Evolutionary conservation across 805 yeast species (phyloP).

Genomic region (Cyberlindnera euphorbiiphila): DNA sequence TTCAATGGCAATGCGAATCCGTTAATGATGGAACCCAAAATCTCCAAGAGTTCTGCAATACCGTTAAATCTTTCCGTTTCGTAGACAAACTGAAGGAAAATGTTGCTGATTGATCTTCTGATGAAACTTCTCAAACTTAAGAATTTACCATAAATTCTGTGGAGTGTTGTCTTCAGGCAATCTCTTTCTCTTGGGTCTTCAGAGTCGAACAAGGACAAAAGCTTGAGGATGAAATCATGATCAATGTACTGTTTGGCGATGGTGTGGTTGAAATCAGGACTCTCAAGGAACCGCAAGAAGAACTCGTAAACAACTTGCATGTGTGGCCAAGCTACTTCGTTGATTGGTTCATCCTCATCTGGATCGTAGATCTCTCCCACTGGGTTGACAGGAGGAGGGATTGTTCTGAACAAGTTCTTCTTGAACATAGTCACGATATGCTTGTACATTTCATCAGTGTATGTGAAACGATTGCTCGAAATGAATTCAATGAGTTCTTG

Average conservation of each 20-base stretch:
- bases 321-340: slow-evolving; percentile 97
- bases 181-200: slow-evolving; percentile 98
- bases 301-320: slow-evolving; percentile 97
- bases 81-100: slow-evolving; percentile 87
- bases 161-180: slow-evolving; percentile 89
- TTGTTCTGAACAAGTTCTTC: slow-evolving; percentile 85
- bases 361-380: slow-evolving; percentile 96
- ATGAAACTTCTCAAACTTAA: slow-evolving; percentile 85
- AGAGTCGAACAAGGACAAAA: slow-evolving; percentile 88
- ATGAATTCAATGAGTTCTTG: slow-evolving; percentile 89
- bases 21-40: slow-evolving; percentile 92
- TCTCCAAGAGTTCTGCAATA: slow-evolving; percentile 89
- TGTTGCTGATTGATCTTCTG: slow-evolving; percentile 86
- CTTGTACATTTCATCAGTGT: slow-evolving; percentile 86
- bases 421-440: slow-evolving; percentile 89
- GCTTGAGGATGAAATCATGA: slow-evolving; percentile 75
- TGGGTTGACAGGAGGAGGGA: slow-evolving; percentile 98
- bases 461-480: slow-evolving; percentile 74
- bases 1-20: slow-evolving; percentile 97
- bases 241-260: slow-evolving; percentile 92
- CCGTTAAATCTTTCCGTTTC: slow-evolving; percentile 97
- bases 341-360: slow-evolving; percentile 97
- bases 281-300: slow-evolving; percentile 86
- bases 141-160: slow-evolving; percentile 94
- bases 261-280: slow-evolving; percentile 91